Conservation (phyloP, 345 rosid genomes). For the Geranium rotundifolium region DNA sequence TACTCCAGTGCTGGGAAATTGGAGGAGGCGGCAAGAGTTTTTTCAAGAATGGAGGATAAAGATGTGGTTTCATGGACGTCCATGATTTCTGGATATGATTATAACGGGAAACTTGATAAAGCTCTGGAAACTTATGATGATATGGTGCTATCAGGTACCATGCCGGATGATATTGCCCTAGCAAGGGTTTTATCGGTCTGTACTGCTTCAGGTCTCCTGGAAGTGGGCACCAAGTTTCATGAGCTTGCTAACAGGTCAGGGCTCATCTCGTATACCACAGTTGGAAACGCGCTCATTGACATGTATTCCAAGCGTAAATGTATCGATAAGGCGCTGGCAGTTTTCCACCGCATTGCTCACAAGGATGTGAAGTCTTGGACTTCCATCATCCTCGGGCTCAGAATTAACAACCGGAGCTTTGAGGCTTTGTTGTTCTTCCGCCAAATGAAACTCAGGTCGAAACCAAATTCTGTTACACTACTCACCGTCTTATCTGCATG, state of each 20-base stretch:
- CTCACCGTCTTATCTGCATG: slow-evolving; percentile 68
- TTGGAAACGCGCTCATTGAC: slow-evolving; percentile 60
- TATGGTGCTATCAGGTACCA: slow-evolving; percentile 45
- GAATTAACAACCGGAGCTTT: slow-evolving; percentile 60
- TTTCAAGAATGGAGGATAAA: slow-evolving; percentile 42
- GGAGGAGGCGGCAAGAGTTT: slow-evolving; percentile 48
- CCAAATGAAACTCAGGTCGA: slow-evolving; percentile 43
- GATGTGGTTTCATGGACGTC: slow-evolving; percentile 83
- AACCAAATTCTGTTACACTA: slow-evolving; percentile 59
- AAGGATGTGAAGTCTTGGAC: slow-evolving; percentile 88
- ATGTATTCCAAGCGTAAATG: slow-evolving; percentile 80
- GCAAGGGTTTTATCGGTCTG: slow-evolving; percentile 62
- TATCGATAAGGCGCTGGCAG: slow-evolving; percentile 53
- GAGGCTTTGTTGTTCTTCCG: slow-evolving; percentile 65
- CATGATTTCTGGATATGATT: slow-evolving; percentile 70
- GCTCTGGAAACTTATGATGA: slow-evolving; percentile 41
- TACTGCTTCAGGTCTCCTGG: slow-evolving; percentile 46
- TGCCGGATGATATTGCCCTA: slow-evolving; percentile 59
- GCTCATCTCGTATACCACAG: slow-evolving; percentile 38
- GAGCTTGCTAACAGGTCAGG: slow-evolving; percentile 46
- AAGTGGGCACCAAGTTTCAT: slow-evolving; percentile 49
- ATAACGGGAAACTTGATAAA: slow-evolving; percentile 36
- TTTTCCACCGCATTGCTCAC: slow-evolving; percentile 45
- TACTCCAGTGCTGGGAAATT: slow-evolving; percentile 41
- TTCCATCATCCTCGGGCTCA: slow-evolving; percentile 55